Conservation (phyloP, 176 grass and related monocot genomes). For the Eleusine coracana region DNA sequence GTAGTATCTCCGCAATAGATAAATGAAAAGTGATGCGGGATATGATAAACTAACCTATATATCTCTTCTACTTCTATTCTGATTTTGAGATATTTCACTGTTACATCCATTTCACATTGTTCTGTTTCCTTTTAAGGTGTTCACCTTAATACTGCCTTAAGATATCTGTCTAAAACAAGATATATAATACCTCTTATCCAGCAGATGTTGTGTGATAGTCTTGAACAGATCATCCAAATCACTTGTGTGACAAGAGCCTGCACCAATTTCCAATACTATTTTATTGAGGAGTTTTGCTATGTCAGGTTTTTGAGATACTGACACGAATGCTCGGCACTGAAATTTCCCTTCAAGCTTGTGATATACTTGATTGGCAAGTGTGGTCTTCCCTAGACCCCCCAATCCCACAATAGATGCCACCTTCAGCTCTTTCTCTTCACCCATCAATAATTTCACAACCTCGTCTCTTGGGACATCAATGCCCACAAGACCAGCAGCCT, state of each 20-base stretch:
- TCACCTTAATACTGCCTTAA: too few relatives aligned
- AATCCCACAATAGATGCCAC: conserved; percentile 2
- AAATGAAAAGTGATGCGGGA: too few relatives aligned
- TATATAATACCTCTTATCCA: background rate
- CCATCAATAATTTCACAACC: background rate
- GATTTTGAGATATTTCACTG: too few relatives aligned
- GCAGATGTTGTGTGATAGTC: background rate
- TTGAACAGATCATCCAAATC: background rate
- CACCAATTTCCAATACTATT: background rate
- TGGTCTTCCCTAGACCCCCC: conserved; percentile 19
- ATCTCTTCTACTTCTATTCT: too few relatives aligned
- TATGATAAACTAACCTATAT: too few relatives aligned
- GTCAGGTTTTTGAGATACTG: conserved; percentile 13
- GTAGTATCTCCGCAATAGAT: too few relatives aligned
- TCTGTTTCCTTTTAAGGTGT: too few relatives aligned
- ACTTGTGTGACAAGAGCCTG: background rate
- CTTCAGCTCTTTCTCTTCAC: background rate
- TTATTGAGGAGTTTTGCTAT: background rate
- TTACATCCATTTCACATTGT: too few relatives aligned
- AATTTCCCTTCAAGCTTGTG: background rate
- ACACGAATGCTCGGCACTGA: background rate
- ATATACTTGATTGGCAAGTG: conserved; percentile 16
- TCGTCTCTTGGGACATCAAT: conserved; percentile 1
- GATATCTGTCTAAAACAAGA: too few relatives aligned
- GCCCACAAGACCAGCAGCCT: conserved; percentile 10